Evolutionary conservation across 2,329 filamentous ascomycete genomes (phyloP), one percentile per base, ranked within the genome.

Genomic region (Didymella sp.): DNA sequence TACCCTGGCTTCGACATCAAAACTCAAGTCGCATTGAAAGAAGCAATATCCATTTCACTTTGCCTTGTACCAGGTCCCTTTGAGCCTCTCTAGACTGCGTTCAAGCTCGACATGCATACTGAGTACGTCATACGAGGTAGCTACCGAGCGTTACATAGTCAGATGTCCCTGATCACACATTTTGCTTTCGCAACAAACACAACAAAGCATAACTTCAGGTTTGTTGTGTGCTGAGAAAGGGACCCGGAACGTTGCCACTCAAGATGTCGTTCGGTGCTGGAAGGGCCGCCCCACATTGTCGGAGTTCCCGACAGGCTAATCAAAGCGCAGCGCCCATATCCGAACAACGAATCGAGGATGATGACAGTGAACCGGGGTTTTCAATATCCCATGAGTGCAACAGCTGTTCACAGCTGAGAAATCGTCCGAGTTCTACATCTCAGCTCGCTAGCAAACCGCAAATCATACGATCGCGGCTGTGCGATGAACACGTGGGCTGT

Each of bases 271-370:
- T 35, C 25, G 31, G 22, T 46, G 19, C 27, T 17, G 41, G 17
- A 30, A 13, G 35, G 6, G 19, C 24, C 31, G 27, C 46, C 52
- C 46, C 52, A 46, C 46, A 53, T 21, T 50, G 45, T 5, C 33
- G 42, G 11, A 48, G n/a, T 22, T 37, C 28, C 44, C 51, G 44
- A 54, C 17, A 48, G 51, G 37, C 51, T 43, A 30, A 44, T 49
- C 38, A 8, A 54, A 55, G 19, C 27, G 21, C 28, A 13, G 27
- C 28, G 25, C 11, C n/a, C 17, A 28, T n/a, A 30, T 17, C 15
- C 28, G 19, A 30, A 30, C 30, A 30, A 30, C 17, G 51, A 44
- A 13, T 30, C 9, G 19, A 15, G 35, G 21, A 33, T 19, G 19
- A 43, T 24, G 21, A 42, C 19, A n/a, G 27, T 21, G 21, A 33